Conservation (phyloP, 176 grass and related monocot genomes). For the Tuctoria greenei region DNA sequence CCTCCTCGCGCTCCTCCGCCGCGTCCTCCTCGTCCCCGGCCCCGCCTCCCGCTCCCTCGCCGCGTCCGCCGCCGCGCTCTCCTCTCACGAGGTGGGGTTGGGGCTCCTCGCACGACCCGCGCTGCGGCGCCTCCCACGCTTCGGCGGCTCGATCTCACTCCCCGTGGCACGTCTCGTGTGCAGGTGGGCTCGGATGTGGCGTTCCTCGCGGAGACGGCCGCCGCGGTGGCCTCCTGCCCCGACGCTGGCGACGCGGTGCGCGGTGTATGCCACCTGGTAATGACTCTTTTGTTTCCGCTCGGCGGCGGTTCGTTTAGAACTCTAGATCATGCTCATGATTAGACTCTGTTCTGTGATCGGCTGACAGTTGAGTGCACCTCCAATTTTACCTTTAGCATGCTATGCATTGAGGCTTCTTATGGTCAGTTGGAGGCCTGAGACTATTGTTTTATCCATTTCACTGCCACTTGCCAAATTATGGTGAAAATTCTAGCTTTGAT, state of each 20-base stretch:
- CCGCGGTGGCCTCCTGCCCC: conserved; percentile 34
- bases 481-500: neutral
- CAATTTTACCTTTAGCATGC: conserved; percentile 9
- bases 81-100: conserved; percentile 64
- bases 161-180: conserved; percentile 1
- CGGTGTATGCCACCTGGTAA: conserved; percentile 77
- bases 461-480: neutral
- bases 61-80: conserved; percentile 55
- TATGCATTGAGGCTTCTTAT: neutral
- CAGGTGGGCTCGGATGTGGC: conserved; percentile 85
- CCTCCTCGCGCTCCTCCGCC: conserved; percentile 73
- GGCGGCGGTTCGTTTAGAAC: neutral
- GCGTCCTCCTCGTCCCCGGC: conserved; percentile 51
- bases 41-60: conserved; percentile 46
- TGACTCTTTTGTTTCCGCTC: conserved; percentile 12
- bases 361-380: neutral
- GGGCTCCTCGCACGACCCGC: neutral
- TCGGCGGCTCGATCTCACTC: conserved; percentile 9
- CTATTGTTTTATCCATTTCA: conserved; percentile 6
- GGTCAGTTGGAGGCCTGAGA: neutral
- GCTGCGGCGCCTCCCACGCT: neutral
- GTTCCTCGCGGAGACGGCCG: conserved; percentile 71
- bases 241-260: conserved; percentile 45
- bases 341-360: neutral
- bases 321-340: neutral